Conservation (phyloP, 129 eudicot genomes). For the Escallonia herrerae region DNA sequence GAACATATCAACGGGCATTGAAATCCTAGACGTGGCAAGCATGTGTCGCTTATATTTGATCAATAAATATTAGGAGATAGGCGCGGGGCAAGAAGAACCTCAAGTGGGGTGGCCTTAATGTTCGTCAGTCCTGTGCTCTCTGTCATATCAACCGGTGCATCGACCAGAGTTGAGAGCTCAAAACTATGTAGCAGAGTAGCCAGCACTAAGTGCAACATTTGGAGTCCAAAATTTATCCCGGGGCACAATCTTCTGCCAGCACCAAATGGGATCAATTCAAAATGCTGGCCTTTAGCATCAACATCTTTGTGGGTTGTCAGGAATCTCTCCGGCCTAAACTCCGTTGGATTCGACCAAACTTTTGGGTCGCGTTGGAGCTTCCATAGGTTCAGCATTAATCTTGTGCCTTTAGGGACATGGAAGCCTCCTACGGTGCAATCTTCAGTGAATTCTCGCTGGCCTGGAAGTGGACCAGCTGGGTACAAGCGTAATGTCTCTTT, state of each 20-base stretch:
- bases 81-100: no score
- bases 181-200: conserved; percentile 11
- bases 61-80: no score
- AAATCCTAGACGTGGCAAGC: no score
- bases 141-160: background rate
- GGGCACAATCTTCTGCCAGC: conserved; percentile 5
- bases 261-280: background rate
- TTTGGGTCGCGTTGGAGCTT: conserved; percentile 22
- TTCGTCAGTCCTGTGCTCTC: no score
- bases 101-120: no score
- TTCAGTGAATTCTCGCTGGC: conserved; percentile 15
- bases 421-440: conserved; percentile 28
- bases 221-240: background rate
- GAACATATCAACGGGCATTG: no score
- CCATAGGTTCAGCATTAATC: conserved; percentile 20
- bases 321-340: conserved; percentile 31
- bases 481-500: conserved; percentile 23
- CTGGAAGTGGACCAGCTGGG: conserved; percentile 24
- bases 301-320: conserved; percentile 18
- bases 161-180: background rate
- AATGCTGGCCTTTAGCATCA: conserved; percentile 1
- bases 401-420: conserved; percentile 16
- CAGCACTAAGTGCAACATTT: background rate
- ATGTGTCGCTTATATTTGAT: no score
- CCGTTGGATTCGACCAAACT: conserved; percentile 19